These are phyloP conservation scores for Penicillium macrosclerotiorum DNA, from an alignment of 495 filamentous ascomycete genomes.

Conservation along the genomic window DNA sequence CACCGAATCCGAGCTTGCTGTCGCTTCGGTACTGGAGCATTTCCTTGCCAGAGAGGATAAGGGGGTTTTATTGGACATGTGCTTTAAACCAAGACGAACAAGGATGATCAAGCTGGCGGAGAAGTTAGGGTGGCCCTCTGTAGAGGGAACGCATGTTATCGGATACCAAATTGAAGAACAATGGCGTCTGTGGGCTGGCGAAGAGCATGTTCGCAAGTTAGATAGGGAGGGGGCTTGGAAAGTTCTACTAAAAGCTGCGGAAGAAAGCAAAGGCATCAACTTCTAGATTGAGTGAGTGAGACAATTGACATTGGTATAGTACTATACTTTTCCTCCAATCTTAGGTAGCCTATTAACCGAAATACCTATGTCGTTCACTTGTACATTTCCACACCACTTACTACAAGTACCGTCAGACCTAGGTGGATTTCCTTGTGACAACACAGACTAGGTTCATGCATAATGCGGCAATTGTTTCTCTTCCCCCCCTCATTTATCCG, in stretches of 20 bases:
- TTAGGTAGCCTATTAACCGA: no score
- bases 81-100: slow-evolving; percentile 66
- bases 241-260: slow-evolving; percentile 38
- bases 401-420: no score
- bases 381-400: no score
- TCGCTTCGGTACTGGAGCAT: slow-evolving; percentile 49
- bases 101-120: slow-evolving; percentile 50
- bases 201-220: slow-evolving; percentile 41
- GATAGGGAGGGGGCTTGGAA: slow-evolving; percentile 47
- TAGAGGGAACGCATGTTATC: slow-evolving; percentile 63
- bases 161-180: slow-evolving; percentile 69
- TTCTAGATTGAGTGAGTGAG: slow-evolving; percentile 24
- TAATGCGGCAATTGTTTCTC: no score
- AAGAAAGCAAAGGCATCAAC: slow-evolving; percentile 27
- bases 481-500: no score
- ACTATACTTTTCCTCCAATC: not conserved
- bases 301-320: not conserved
- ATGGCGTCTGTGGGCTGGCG: slow-evolving; percentile 57
- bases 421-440: no score
- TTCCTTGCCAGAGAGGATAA: slow-evolving; percentile 44
- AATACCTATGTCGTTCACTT: no score
- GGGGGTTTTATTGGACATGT: slow-evolving; percentile 69
- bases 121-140: slow-evolving; percentile 56
- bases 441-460: no score
- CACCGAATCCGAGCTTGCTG: slow-evolving; percentile 49